These are phyloP conservation scores for Avena atlantica DNA, from an alignment of 176 grass and related monocot species.

Conservation along the genomic window DNA sequence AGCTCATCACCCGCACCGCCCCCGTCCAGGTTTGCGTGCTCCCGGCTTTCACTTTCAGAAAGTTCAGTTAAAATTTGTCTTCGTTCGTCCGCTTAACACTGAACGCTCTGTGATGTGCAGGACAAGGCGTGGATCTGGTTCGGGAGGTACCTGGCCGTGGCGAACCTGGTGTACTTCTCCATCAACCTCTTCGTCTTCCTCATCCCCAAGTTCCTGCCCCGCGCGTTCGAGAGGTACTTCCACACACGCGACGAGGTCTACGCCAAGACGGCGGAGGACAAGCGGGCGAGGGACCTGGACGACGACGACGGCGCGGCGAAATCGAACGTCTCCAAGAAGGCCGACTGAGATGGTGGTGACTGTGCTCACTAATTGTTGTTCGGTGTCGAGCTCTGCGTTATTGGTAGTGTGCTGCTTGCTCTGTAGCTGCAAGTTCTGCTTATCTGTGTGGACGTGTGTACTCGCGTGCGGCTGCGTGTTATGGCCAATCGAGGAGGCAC, in stretches of 20 bases:
- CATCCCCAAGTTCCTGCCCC: conserved; percentile 73
- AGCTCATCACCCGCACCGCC: conserved; percentile 6
- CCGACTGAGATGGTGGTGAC: conserved; percentile 5
- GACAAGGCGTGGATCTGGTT: conserved; percentile 79
- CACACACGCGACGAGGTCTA: conserved; percentile 52
- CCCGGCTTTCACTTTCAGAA: not conserved
- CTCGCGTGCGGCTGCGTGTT: not conserved
- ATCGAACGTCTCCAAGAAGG: conserved; percentile 39
- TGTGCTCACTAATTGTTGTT: not conserved
- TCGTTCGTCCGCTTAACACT: not conserved
- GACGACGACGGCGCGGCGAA: not conserved
- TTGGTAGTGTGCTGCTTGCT: not conserved
- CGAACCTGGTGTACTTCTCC: conserved; percentile 81
- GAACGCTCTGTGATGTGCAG: conserved; percentile 6
- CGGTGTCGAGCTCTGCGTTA: not conserved
- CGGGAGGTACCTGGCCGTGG: conserved; percentile 64
- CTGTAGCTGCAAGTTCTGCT: not conserved
- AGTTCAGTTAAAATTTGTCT: not conserved
- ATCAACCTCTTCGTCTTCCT: conserved; percentile 81
- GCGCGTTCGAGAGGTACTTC: conserved; percentile 88
- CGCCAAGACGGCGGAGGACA: conserved; percentile 66
- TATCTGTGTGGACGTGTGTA: not conserved
- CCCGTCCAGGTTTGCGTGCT: conserved; percentile 32
- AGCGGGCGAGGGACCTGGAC: not conserved
- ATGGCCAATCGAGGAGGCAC: not conserved